These are phyloP conservation scores for Myriosclerotinia duriaeana DNA, from an alignment of 2,329 filamentous ascomycete species.

Conservation along the genomic window DNA sequence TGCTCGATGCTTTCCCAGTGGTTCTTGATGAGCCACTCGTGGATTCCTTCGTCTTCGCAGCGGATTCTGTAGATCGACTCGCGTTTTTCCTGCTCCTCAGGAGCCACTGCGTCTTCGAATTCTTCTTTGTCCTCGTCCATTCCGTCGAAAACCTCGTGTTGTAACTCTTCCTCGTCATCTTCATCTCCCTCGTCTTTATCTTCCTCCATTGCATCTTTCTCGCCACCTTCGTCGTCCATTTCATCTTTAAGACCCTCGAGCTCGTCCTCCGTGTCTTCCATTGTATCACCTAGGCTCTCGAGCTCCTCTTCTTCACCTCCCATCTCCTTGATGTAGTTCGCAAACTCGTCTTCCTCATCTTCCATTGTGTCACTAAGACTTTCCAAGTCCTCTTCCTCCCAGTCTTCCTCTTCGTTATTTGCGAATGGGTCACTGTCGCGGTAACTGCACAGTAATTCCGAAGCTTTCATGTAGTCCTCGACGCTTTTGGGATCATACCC, in stretches of 20 bases:
- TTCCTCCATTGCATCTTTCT: background rate
- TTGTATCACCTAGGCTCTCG: background rate
- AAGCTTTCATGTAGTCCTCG: constrained; percentile 3
- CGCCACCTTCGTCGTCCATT: background rate
- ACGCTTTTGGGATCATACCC: background rate
- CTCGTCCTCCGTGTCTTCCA: background rate
- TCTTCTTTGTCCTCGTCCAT: background rate
- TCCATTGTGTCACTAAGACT: too few species aligned
- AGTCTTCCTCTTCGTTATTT: background rate
- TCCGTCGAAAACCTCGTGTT: background rate
- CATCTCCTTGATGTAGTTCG: background rate
- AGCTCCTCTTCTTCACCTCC: background rate
- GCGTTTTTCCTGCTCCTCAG: background rate
- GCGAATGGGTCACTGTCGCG: constrained; percentile 5
- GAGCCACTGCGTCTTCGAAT: background rate
- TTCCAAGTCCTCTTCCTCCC: background rate
- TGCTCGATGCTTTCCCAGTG: constrained; percentile 4
- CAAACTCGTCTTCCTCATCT: background rate
- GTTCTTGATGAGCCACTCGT: background rate
- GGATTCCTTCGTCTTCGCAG: constrained; percentile 5
- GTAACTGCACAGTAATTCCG: background rate
- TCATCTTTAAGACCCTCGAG: background rate
- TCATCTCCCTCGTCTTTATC: background rate
- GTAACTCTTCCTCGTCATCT: too few species aligned
- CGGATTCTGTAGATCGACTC: background rate